Evolutionary conservation across 768 basidiomycete genomes (phyloP), one percentile per base, ranked within the genome.

Genomic region (Suillus fuscotomentosus): DNA sequence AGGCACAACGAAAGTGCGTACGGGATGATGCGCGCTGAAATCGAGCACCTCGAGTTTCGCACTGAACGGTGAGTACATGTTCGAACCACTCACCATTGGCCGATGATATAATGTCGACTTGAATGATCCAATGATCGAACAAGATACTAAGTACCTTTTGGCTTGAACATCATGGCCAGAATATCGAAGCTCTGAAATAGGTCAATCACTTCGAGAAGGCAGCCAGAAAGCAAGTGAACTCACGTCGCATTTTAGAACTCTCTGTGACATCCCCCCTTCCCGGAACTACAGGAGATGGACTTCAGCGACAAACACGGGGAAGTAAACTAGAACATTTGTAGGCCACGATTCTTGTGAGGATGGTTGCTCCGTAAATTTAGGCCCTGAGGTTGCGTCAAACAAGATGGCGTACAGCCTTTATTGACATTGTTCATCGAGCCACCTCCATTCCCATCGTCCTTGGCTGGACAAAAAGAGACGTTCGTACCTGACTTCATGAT

Each of bases 11-110:
- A 89, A 64, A 90, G 91, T 74, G 84, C 87, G 9, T 92, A 95
- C 70, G 86, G 82, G 24, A 82, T 89, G 72, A 81, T 92, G 80
- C 84, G 90, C n/a, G 86, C 83, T 2, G 94, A 97, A 75, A 88
- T 95, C 60, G 94, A 96, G 72, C 82, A 91, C 43, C 77, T 97
- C 6, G 4, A 31, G 31, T 31, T 31, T 50, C 84, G 92, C 50
- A 77, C 81, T 3, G 94, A 95, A 65, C 82, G 98, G 95, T 97
- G 79, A 84, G 94, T 84, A 43, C 60, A 11, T 39, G 36, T 56
- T 6, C 59, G 9, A 34, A 42, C 24, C 24, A 50, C 66, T 60
- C 22, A 41, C 31, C 31, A 31, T 6, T 31, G 31, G 31, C 31
- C 31, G 5, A 31, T 6, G 31, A 31, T 31, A 31, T 31, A 31